Percentiles rank a stretch among this genome's conserved stretches.
phyloP scores from a whole-genome alignment of 2,329 filamentous ascomycete genomes.

The Bipolaris victoriae region DNA sequence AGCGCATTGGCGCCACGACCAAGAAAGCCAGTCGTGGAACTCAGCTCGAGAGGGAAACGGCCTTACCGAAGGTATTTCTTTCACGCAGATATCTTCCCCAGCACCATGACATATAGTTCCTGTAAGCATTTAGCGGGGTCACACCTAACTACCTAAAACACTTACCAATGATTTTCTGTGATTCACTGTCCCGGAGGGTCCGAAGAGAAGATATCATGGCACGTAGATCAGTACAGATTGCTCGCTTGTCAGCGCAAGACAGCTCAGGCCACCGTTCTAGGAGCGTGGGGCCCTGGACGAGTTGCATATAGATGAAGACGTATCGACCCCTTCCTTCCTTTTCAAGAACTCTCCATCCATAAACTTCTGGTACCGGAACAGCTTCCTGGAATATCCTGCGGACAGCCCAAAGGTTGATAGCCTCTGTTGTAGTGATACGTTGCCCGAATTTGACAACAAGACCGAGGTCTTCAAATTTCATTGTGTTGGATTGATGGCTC shows the following conservation, averaged over 20 bases:
- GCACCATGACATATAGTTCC: neutral
- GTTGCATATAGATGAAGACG: neutral
- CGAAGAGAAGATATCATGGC: neutral
- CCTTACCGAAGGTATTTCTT: neutral
- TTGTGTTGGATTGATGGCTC: neutral
- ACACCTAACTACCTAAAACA: neutral
- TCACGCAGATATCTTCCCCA: neutral
- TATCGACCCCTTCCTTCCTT: neutral
- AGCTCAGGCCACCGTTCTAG: neutral
- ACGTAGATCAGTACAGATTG: too few relatives aligned
- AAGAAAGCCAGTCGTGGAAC: neutral
- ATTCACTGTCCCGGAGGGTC: neutral
- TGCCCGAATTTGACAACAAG: neutral
- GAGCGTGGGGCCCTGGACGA: neutral
- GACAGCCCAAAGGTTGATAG: neutral
- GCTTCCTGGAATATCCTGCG: neutral
- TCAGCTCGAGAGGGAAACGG: neutral
- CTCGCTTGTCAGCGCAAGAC: neutral
- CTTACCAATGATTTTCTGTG: neutral
- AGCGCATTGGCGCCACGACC: neutral
- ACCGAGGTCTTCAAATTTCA: neutral
- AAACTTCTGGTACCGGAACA: neutral
- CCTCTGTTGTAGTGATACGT: neutral
- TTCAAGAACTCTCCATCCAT: neutral
- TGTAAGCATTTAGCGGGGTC: neutral